These are phyloP conservation scores for Setomelanomma holmii DNA, from an alignment of 2,329 filamentous ascomycete genomes.

Conservation along the genomic window DNA sequence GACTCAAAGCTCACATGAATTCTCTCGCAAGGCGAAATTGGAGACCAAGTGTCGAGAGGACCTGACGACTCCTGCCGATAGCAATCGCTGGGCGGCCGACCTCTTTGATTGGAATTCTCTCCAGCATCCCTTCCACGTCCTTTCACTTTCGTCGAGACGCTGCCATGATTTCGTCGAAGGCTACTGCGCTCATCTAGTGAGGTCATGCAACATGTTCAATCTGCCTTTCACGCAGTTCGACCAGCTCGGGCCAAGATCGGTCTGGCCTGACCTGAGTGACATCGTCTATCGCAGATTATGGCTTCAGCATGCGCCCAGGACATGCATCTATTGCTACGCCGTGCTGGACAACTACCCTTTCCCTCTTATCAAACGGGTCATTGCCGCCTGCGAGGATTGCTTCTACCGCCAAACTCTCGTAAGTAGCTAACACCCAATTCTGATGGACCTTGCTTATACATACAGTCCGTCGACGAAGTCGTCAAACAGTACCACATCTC, in stretches of 20 bases:
- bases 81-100: slow-evolving; percentile 34
- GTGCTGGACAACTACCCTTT: slow-evolving; percentile 37
- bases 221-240: slow-evolving; percentile 35
- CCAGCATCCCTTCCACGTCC: slow-evolving; percentile 36
- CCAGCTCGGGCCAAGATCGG: slow-evolving; percentile 20
- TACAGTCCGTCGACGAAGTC: slow-evolving; percentile 37
- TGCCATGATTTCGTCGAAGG: slow-evolving; percentile 30
- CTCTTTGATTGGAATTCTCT: slow-evolving; percentile 33
- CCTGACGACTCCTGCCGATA: slow-evolving; percentile 29
- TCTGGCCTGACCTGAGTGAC: slow-evolving; percentile 32
- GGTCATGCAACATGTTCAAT: slow-evolving; percentile 37
- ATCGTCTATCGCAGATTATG: slow-evolving; percentile 42
- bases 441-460: background rate
- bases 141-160: slow-evolving; percentile 32
- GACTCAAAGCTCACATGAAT: slow-evolving; percentile 30
- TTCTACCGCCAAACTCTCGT: slow-evolving; percentile 41
- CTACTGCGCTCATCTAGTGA: slow-evolving; percentile 36
- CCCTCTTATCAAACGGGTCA: slow-evolving; percentile 16
- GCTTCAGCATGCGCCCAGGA: slow-evolving; percentile 38
- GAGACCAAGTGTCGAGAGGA: slow-evolving; percentile 30
- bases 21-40: slow-evolving; percentile 19
- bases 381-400: slow-evolving; percentile 34
- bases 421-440: background rate
- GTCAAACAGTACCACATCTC: slow-evolving; percentile 38
- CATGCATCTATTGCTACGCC: slow-evolving; percentile 35